phyloP scores from a whole-genome alignment of 2,329 filamentous ascomycete species.

The Didymella keratinophila region DNA sequence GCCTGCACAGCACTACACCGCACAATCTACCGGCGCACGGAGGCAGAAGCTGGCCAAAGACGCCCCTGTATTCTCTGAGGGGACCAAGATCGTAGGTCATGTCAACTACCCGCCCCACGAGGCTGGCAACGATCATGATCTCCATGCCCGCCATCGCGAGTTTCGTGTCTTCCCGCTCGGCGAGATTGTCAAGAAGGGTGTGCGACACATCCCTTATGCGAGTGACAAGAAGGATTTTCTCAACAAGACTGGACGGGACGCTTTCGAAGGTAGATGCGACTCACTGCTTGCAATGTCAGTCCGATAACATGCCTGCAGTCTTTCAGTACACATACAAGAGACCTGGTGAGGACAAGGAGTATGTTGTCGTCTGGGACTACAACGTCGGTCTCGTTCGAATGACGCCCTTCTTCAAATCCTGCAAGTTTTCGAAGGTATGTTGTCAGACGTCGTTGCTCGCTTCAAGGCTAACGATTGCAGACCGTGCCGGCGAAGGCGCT shows the following conservation, averaged over 20 bases:
- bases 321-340: constrained; percentile 84
- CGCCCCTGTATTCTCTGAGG: constrained; percentile 67
- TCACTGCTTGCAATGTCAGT: neutral
- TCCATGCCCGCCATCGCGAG: constrained; percentile 65
- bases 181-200: constrained; percentile 58
- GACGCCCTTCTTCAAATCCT: constrained; percentile 93
- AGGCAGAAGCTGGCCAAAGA: constrained; percentile 71
- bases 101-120: constrained; percentile 81
- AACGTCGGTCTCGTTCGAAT: constrained; percentile 92
- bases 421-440: constrained; percentile 82
- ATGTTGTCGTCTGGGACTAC: constrained; percentile 95
- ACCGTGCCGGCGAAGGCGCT: constrained; percentile 85
- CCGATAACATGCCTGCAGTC: constrained; percentile 59
- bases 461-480: constrained; percentile 57
- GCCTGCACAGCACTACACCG: constrained; percentile 16
- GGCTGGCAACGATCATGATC: constrained; percentile 59
- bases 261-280: constrained; percentile 76
- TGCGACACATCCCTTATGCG: constrained; percentile 84
- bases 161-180: constrained; percentile 74
- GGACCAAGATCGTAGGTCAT: constrained; percentile 66
- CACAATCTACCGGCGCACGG: constrained; percentile 30
- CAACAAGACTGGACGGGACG: constrained; percentile 84
- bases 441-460: neutral
- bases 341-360: constrained; percentile 69
- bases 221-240: constrained; percentile 92